Base-by-base conservation (phyloP, 768 basidiomycete genomes). In the Rubroboletus pulcherrimus region DNA sequence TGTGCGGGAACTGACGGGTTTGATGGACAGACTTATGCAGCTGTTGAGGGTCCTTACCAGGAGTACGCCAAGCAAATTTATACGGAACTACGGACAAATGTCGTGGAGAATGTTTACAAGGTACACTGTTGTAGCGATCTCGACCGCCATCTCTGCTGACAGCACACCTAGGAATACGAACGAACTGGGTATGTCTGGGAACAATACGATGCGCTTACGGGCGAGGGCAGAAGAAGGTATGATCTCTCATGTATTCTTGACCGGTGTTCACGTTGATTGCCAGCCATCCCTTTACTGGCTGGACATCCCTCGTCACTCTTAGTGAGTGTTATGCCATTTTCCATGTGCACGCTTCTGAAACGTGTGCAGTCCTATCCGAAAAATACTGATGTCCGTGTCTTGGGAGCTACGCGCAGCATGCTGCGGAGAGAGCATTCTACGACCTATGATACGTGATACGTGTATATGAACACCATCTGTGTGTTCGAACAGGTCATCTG, bases 171-270 rank as follows among this genome's bases (percentile, higher is more conserved):
- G 91, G 93, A 97, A 73, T 97, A 93, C 69, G 78, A 92, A 66
- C 82, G 89, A 30, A 97, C 94, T 4, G 94, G 93, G 4, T 96
- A 93, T 68, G 92, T 93, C 15, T 98, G 95, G 95, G 95, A 98
- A 72, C 96, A 98, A 71, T 98, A 98, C 69, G 88, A 98, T 69
- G 76, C 93, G 1, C 69, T 77, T 4, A 90, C 83, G 15, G 95
- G 95, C 17, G 82, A 92, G 68, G 95, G 95, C 2, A 79, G 79
- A 67, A 74, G 95, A 75, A 96, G 92, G 91, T 89, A 57, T n/a
- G 77, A 63, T 45, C 38, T 21, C 19, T 38, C 40, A 17, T n/a
- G 29, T n/a, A 57, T 54, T 38, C 35, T 41, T 49, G 19, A 7
- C 47, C 49, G 34, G 24, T 60, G 14, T 30, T 65, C 35, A 58